phyloP scores from a whole-genome alignment of 1,284 basidiomycete genomes.

The Phylloboletellus chloephorus region DNA sequence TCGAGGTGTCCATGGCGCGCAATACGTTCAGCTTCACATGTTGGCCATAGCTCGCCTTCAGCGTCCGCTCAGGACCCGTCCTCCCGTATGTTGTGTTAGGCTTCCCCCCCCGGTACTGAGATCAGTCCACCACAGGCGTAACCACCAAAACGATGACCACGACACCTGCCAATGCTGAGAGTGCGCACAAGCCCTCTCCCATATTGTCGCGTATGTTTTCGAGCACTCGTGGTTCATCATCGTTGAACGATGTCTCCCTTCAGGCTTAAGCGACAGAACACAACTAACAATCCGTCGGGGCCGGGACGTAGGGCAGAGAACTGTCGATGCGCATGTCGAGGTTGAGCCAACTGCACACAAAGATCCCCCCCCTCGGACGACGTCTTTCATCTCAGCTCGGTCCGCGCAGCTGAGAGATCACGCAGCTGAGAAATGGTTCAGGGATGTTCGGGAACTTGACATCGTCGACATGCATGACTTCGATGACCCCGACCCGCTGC shows the following conservation, averaged over 20 bases:
- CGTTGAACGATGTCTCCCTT: neutral
- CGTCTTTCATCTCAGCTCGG: slow-evolving; percentile 22
- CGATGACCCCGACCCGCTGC: neutral
- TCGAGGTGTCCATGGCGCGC: slow-evolving; percentile 7
- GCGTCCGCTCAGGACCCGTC: slow-evolving; percentile 1
- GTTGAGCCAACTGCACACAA: neutral
- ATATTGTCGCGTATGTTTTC: slow-evolving; percentile 24
- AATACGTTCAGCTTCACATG: slow-evolving; percentile 9
- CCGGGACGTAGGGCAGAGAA: slow-evolving; percentile 4
- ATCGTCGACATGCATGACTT: slow-evolving; percentile 6
- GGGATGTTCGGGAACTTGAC: slow-evolving; percentile 19
- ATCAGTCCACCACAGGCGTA: slow-evolving; percentile 4
- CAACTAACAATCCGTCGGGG: slow-evolving; percentile 4
- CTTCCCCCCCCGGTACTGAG: slow-evolving; percentile 11
- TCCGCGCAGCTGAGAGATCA: slow-evolving; percentile 24
- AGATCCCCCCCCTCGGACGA: slow-evolving; percentile 6
- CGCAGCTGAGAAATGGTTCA: slow-evolving; percentile 25
- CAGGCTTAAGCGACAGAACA: slow-evolving; percentile 18
- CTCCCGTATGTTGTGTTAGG: neutral
- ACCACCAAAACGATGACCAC: neutral
- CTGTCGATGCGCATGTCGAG: neutral
- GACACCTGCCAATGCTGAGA: neutral
- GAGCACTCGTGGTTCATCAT: neutral
- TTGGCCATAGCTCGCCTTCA: slow-evolving; percentile 1
- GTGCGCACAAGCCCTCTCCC: slow-evolving; percentile 1